These are phyloP conservation scores for Mariannaea elegans DNA, from an alignment of 2,329 filamentous ascomycete genomes.

Conservation along the genomic window DNA sequence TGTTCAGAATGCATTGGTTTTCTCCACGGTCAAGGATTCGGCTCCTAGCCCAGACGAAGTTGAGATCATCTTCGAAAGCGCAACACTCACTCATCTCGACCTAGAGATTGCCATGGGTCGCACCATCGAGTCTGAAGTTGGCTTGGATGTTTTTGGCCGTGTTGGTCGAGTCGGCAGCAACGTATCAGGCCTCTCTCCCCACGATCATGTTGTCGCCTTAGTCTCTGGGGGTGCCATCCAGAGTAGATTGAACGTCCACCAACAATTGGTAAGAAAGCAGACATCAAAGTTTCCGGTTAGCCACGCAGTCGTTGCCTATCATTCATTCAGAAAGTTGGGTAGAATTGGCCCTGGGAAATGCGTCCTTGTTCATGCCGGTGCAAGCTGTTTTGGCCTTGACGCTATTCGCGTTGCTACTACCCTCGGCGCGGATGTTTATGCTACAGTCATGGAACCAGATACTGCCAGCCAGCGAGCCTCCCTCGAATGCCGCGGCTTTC, in stretches of 20 bases:
- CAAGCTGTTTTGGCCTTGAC: conserved; percentile 54
- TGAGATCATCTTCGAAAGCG: conserved; percentile 50
- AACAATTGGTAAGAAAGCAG: conserved; percentile 47
- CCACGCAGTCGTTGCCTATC: conserved; percentile 52
- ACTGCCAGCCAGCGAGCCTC: conserved; percentile 46
- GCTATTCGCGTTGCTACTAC: conserved; percentile 52
- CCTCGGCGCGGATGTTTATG: conserved; percentile 52
- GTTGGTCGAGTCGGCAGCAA: conserved; percentile 47
- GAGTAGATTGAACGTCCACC: conserved; percentile 45
- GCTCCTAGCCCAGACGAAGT: conserved; percentile 47
- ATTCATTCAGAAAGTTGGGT: conserved; percentile 50
- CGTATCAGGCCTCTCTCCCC: conserved; percentile 44
- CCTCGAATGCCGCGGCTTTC: conserved; percentile 48
- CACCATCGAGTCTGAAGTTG: conserved; percentile 44
- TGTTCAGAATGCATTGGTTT: conserved; percentile 36
- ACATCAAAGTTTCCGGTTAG: conserved; percentile 46
- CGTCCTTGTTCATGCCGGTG: conserved; percentile 56
- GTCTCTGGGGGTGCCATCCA: conserved; percentile 47
- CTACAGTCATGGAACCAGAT: conserved; percentile 47
- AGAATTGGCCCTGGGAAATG: conserved; percentile 38
- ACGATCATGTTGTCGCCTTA: conserved; percentile 55
- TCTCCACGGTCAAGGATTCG: conserved; percentile 25
- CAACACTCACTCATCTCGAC: conserved; percentile 49
- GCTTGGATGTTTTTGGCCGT: conserved; percentile 53
- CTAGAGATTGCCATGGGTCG: conserved; percentile 46